Evolutionary conservation across 2,329 filamentous ascomycete species (phyloP).

Genomic region (Phaeosphaeria sp.): DNA sequence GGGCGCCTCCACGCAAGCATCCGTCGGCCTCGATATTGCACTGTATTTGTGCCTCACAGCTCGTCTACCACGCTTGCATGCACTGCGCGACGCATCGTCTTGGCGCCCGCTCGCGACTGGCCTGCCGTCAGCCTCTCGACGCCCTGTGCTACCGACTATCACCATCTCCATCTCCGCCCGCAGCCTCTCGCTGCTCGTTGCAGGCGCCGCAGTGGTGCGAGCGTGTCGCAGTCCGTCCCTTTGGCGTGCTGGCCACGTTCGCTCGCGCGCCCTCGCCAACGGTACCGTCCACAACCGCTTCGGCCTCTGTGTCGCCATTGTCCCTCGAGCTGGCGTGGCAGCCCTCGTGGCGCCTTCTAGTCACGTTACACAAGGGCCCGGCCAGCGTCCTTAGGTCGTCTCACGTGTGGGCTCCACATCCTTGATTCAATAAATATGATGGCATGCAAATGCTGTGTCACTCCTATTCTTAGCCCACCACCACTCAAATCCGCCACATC

Average conservation of each 20-base stretch:
- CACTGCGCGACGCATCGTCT: constrained; percentile 23
- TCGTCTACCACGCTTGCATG: constrained; percentile 31
- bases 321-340: constrained; percentile 26
- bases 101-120: constrained; percentile 30
- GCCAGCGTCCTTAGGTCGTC: constrained; percentile 42
- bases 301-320: constrained; percentile 27
- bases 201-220: constrained; percentile 25
- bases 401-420: constrained; percentile 38
- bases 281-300: constrained; percentile 32
- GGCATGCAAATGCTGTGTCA: constrained; percentile 43
- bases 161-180: constrained; percentile 24
- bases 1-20: constrained; percentile 22
- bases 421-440: constrained; percentile 43
- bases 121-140: constrained; percentile 18
- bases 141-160: constrained; percentile 36
- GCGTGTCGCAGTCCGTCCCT: constrained; percentile 23
- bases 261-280: constrained; percentile 29
- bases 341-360: constrained; percentile 43
- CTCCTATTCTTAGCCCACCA: constrained; percentile 42
- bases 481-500: constrained; percentile 28
- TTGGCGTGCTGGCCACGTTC: constrained; percentile 39
- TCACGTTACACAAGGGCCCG: constrained; percentile 36
- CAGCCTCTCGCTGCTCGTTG: constrained; percentile 15
- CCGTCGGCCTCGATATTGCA: constrained; percentile 13
- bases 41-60: constrained; percentile 10